Base-by-base conservation (phyloP, 2,329 filamentous ascomycete species). In the Tolypocladium pustulatum region DNA sequence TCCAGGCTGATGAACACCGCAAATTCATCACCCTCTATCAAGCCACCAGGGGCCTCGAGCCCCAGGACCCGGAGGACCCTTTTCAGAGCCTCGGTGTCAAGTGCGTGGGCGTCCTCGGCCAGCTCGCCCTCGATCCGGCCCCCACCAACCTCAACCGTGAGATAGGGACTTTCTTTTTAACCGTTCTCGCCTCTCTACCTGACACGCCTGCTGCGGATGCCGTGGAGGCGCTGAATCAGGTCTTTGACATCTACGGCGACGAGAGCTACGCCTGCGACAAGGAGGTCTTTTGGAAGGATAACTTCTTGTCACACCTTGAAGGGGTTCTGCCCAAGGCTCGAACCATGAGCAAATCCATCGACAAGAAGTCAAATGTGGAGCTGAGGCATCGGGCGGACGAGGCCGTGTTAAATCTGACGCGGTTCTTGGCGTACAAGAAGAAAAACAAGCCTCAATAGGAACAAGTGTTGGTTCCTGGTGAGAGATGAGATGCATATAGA, bases 171-270 rank as follows among this genome's bases (percentile, higher is more conserved):
- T 88, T 88, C 68, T 73, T 89, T 55, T 62, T 88, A 57, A 82
- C 78, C 2, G 69, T 84, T 6, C 71, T 87, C 37, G 73, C 77
- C 37, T 70, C 71, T 12, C 72, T 82, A 22, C 81, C 83, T 6
- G 73, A 78, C 52, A 80, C 79, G 1, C 75, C 82, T 1, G 71
- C 78, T 1, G 84, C 83, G 2, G 82, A 87, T 53, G 76, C 77
- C 6, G 78, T 88, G 37, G 85, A 88, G 71, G 82, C 83, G 20
- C 72, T 88, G 51, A 83, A 88, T 70, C 83, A 87, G 69, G 62
- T 89, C 22, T 86, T 87, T 63, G 86, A 88, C 64, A 78, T 89
- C 9, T 89, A 88, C 70, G 81, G 78, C 32, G 82, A 88, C 66
- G 83, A 85, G 68, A 76, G 75, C 15, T 77, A 75, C 57, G 73